Evolutionary conservation across 768 basidiomycete species (phyloP).

Genomic region (Russula vinacea): DNA sequence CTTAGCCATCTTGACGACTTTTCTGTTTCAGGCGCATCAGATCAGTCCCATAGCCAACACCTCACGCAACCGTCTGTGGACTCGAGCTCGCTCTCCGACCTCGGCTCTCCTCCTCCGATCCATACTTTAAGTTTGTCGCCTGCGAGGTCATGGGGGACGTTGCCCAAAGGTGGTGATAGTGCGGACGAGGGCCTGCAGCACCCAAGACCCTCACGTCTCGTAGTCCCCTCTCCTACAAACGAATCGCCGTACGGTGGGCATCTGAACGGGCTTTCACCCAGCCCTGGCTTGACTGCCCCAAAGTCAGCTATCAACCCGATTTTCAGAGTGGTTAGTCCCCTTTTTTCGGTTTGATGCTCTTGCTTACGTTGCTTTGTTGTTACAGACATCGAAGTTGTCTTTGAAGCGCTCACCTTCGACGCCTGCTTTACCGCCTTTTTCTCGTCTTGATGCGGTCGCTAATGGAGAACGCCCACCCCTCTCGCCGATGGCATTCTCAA

Average conservation of each 20-base stretch:
- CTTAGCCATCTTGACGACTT: slow-evolving; percentile 70
- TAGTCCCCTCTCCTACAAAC: slow-evolving; percentile 28
- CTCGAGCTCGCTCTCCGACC: slow-evolving; percentile 55
- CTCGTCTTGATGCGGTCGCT: slow-evolving; percentile 79
- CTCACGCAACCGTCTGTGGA: slow-evolving; percentile 67
- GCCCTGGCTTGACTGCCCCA: slow-evolving; percentile 52
- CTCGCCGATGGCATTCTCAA: slow-evolving; percentile 70
- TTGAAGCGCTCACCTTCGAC: slow-evolving; percentile 38
- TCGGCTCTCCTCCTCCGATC: slow-evolving; percentile 73
- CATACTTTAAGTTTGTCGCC: slow-evolving; percentile 72
- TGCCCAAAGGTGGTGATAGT: slow-evolving; percentile 30
- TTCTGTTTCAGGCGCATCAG: slow-evolving; percentile 71
- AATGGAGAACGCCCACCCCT: slow-evolving; percentile 71
- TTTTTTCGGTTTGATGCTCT: not conserved
- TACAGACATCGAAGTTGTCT: slow-evolving; percentile 47
- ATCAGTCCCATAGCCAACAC: slow-evolving; percentile 75
- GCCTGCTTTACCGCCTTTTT: slow-evolving; percentile 69
- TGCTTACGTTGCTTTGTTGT: slow-evolving; percentile 21
- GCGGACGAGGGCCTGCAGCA: slow-evolving; percentile 26
- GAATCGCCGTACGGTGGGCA: slow-evolving; percentile 42
- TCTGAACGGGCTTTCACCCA: slow-evolving; percentile 55
- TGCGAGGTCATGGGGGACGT: slow-evolving; percentile 40
- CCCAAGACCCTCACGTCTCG: slow-evolving; percentile 32
- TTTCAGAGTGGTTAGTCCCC: slow-evolving; percentile 79
- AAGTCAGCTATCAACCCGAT: slow-evolving; percentile 79